Evolutionary conservation across 768 basidiomycete genomes (phyloP).

Genomic region (Hericium alpestre): DNA sequence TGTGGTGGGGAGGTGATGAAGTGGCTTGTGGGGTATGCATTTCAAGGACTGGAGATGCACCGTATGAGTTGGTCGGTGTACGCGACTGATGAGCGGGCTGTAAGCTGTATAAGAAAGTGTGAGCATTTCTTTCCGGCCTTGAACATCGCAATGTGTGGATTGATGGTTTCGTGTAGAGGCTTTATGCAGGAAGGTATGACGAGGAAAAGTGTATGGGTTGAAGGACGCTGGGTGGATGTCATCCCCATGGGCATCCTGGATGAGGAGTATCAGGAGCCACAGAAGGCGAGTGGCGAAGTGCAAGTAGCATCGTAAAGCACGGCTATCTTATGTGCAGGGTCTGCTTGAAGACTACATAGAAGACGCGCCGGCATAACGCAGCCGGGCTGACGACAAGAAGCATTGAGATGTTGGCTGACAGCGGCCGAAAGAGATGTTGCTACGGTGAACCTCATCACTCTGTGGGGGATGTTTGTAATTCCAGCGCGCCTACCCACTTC

Average conservation of each 20-base stretch:
- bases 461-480: too few species aligned
- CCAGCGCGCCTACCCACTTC: too few species aligned
- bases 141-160: not conserved
- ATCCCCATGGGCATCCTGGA: not conserved
- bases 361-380: too few species aligned
- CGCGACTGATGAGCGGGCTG: not conserved
- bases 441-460: too few species aligned
- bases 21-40: not conserved
- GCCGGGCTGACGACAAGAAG: too few species aligned
- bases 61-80: not conserved
- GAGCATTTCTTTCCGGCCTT: not conserved
- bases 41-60: not conserved
- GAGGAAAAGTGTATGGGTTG: not conserved
- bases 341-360: too few species aligned
- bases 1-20: not conserved
- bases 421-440: too few species aligned
- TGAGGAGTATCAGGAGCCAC: not conserved
- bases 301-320: too few species aligned
- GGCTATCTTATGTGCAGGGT: too few species aligned
- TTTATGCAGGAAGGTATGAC: not conserved
- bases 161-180: not conserved
- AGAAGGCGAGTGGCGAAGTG: not conserved
- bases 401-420: too few species aligned
- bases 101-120: not conserved
- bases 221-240: not conserved